Conservation (phyloP, 1,284 basidiomycete species). For the Afroboletus lepidellus region DNA sequence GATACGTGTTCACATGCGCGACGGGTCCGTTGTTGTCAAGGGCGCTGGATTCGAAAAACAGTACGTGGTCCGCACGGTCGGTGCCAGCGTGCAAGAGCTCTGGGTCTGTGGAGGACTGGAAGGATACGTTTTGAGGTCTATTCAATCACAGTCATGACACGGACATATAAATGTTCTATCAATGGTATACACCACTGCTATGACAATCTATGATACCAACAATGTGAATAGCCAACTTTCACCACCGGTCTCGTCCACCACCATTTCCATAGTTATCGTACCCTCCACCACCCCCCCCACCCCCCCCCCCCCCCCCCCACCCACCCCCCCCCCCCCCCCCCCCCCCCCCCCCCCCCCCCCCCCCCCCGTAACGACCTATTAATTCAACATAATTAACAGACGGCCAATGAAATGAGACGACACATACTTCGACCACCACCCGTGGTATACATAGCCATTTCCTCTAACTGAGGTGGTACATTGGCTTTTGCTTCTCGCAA, state of each 20-base stretch:
- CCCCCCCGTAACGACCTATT: slow-evolving; percentile 58
- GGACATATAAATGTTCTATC: slow-evolving; percentile 12
- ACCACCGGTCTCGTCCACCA: slow-evolving; percentile 27
- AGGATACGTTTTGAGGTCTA: slow-evolving; percentile 75
- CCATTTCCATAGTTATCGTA: slow-evolving; percentile 23
- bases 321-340: slow-evolving; percentile 25
- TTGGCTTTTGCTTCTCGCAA: slow-evolving; percentile 88
- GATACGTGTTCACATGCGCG: slow-evolving; percentile 67
- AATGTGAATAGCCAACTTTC: slow-evolving; percentile 12
- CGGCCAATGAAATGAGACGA: not conserved
- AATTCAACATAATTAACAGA: slow-evolving; percentile 5
- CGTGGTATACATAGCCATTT: slow-evolving; percentile 89
- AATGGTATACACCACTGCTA: slow-evolving; percentile 27
- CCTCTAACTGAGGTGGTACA: slow-evolving; percentile 87
- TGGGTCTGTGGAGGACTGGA: slow-evolving; percentile 82
- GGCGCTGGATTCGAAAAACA: slow-evolving; percentile 47
- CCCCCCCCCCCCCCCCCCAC: slow-evolving; percentile 31
- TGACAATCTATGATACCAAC: slow-evolving; percentile 24
- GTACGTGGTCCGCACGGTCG: slow-evolving; percentile 76
- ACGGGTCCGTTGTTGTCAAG: slow-evolving; percentile 62
- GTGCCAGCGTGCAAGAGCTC: slow-evolving; percentile 90
- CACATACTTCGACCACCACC: slow-evolving; percentile 71
- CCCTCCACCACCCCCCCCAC: slow-evolving; percentile 18
- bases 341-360: slow-evolving; percentile 47
- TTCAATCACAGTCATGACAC: slow-evolving; percentile 37